Evolutionary conservation across 2,329 filamentous ascomycete species (phyloP).

Genomic region (Atkinsonella hypoxylon): DNA sequence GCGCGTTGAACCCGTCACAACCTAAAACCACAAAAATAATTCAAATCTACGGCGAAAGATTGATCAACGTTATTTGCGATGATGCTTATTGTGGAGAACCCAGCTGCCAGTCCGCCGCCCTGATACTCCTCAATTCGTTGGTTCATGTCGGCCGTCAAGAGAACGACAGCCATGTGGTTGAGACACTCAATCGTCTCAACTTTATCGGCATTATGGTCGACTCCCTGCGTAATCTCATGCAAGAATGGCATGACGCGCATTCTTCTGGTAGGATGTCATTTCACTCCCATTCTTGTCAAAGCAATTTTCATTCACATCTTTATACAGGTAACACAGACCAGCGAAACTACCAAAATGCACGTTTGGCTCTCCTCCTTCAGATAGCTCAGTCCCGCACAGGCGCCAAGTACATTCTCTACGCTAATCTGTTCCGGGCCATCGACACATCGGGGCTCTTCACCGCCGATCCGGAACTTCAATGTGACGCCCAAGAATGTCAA

Average conservation of each 20-base stretch:
- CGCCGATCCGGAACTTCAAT: conserved; percentile 84
- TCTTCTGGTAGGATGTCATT: conserved; percentile 34
- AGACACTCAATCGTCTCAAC: conserved; percentile 72
- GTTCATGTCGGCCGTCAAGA: conserved; percentile 63
- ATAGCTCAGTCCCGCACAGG: conserved; percentile 77
- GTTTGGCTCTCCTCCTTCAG: conserved; percentile 70
- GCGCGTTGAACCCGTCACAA: conserved; percentile 34
- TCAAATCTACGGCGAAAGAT: conserved; percentile 54
- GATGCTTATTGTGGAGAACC: conserved; percentile 81
- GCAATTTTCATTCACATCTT: conserved; percentile 3
- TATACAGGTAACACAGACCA: conserved; percentile 28
- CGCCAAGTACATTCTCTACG: conserved; percentile 76
- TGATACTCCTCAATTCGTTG: conserved; percentile 71
- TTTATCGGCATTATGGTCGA: conserved; percentile 86
- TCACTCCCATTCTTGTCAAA: not conserved
- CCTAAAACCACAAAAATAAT: conserved; percentile 62
- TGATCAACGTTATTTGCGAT: conserved; percentile 82
- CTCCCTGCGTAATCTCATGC: conserved; percentile 64
- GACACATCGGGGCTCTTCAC: conserved; percentile 76
- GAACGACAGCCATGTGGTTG: conserved; percentile 62
- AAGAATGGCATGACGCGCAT: conserved; percentile 53
- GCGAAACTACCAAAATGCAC: conserved; percentile 51
- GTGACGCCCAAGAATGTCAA: conserved; percentile 56
- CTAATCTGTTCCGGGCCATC: conserved; percentile 73
- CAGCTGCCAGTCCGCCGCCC: conserved; percentile 69